phyloP scores from a whole-genome alignment of 257 asterid genomes.

The Haberlea rhodopensis region DNA sequence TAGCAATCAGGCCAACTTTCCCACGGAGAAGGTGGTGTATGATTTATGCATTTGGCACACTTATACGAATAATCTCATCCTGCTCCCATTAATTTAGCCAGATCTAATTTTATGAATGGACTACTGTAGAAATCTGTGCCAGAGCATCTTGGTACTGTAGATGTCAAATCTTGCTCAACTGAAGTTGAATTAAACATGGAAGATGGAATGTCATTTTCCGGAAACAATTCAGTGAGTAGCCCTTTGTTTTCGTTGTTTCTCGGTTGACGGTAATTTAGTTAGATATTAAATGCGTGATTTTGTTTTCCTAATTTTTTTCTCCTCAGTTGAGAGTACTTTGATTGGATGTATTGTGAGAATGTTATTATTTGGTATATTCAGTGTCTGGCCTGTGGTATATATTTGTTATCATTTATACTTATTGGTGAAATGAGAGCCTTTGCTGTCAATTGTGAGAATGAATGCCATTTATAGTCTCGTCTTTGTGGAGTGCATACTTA shows the following conservation, averaged over 20 bases:
- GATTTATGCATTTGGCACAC: slow-evolving; percentile 22
- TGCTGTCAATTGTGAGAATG: not conserved
- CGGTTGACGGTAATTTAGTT: not conserved
- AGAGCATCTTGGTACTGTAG: slow-evolving; percentile 36
- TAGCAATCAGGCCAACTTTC: slow-evolving; percentile 39
- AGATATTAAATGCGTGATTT: not conserved
- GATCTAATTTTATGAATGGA: slow-evolving; percentile 30
- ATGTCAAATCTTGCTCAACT: slow-evolving; percentile 30
- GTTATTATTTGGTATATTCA: slow-evolving; percentile 10
- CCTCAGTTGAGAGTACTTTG: too few relatives aligned
- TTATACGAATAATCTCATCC: slow-evolving; percentile 14
- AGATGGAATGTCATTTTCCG: slow-evolving; percentile 31
- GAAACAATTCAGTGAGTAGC: slow-evolving; percentile 47
- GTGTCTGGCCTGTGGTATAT: not conserved
- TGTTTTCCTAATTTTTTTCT: too few relatives aligned
- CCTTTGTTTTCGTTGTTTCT: slow-evolving; percentile 18
- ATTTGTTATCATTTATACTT: not conserved
- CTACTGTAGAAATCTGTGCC: slow-evolving; percentile 49
- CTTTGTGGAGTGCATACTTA: too few relatives aligned
- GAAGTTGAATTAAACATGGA: slow-evolving; percentile 33
- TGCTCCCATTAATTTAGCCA: slow-evolving; percentile 13
- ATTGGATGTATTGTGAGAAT: slow-evolving; percentile 9
- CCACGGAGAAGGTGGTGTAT: slow-evolving; percentile 49
- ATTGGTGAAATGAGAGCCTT: not conserved
- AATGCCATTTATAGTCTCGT: not conserved